phyloP scores from a whole-genome alignment of 495 filamentous ascomycete species.

The Amphirosellinia nigrospora region DNA sequence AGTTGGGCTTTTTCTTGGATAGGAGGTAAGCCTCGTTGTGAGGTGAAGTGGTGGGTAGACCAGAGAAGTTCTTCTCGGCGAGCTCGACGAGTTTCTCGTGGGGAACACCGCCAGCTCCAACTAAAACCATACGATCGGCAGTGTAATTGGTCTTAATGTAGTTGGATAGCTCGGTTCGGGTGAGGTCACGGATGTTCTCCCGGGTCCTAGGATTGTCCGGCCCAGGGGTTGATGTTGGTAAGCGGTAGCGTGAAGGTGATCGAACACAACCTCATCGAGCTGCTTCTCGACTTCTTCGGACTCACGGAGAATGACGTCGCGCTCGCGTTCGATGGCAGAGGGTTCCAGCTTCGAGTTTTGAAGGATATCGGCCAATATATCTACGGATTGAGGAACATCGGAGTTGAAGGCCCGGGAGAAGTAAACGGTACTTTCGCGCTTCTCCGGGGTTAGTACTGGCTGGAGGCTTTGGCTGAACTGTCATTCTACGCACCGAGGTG shows the following conservation, averaged over 20 bases:
- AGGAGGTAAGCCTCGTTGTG: slow-evolving; percentile 71
- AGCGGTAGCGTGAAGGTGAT: slow-evolving; percentile 97
- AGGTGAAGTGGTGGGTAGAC: slow-evolving; percentile 71
- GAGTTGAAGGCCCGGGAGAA: slow-evolving; percentile 99
- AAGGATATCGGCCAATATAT: slow-evolving; percentile 98
- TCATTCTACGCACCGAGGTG: slow-evolving; percentile 80
- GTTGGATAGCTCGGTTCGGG: slow-evolving; percentile 82
- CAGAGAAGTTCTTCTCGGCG: slow-evolving; percentile 93
- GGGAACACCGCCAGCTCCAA: slow-evolving; percentile 91
- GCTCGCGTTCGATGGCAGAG: slow-evolving; percentile 91
- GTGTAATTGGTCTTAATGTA: slow-evolving; percentile 99
- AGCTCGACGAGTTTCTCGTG: slow-evolving; percentile 93
- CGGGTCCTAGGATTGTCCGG: slow-evolving; percentile 97
- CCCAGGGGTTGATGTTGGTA: slow-evolving; percentile 95
- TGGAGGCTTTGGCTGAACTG: slow-evolving; percentile 23
- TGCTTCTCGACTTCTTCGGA: slow-evolving; percentile 99
- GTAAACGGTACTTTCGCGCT: slow-evolving; percentile 99
- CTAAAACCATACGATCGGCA: slow-evolving; percentile 98
- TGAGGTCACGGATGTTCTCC: slow-evolving; percentile 97
- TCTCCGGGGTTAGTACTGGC: slow-evolving; percentile 42
- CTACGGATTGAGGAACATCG: slow-evolving; percentile 92
- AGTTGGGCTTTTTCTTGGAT: slow-evolving; percentile 87
- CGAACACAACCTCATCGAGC: slow-evolving; percentile 98
- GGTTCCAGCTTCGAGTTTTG: slow-evolving; percentile 98
- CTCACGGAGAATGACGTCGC: slow-evolving; percentile 97